A percentile compares a stretch with the other conserved stretches of the same genome.
These are phyloP conservation scores for Pichia nakasei DNA, from an alignment of 805 yeast genomes.

Conservation along the genomic window DNA sequence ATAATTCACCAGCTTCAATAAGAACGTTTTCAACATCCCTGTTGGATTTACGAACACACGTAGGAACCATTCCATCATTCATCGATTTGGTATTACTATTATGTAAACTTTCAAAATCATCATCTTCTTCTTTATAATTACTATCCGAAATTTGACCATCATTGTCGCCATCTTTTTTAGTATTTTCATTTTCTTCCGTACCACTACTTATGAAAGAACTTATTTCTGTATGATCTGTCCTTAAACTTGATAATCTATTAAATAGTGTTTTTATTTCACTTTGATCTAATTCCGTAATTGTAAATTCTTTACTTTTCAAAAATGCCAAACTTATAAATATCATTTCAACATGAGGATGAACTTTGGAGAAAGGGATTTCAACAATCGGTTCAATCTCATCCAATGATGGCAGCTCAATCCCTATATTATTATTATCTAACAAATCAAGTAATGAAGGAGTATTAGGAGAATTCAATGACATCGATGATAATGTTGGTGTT, in stretches of 20 bases:
- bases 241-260: slow-evolving; percentile 43
- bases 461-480: slow-evolving; percentile 10
- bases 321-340: slow-evolving; percentile 71
- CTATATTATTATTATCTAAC: not conserved
- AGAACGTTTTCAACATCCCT: slow-evolving; percentile 65
- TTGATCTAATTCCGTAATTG: slow-evolving; percentile 80
- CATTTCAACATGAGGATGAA: slow-evolving; percentile 71
- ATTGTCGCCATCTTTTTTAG: not conserved
- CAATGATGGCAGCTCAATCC: slow-evolving; percentile 1
- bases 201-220: slow-evolving; percentile 19
- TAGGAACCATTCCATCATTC: not conserved
- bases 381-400: slow-evolving; percentile 20
- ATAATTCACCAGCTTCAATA: slow-evolving; percentile 73
- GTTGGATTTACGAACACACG: slow-evolving; percentile 17
- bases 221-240: slow-evolving; percentile 19
- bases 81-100: not conserved
- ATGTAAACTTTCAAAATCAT: not conserved
- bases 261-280: slow-evolving; percentile 78
- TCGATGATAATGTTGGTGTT: slow-evolving; percentile 23
- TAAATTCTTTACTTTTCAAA: slow-evolving; percentile 68
- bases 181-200: slow-evolving; percentile 6
- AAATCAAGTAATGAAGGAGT: slow-evolving; percentile 5
- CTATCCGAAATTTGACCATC: not conserved
- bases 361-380: slow-evolving; percentile 43
- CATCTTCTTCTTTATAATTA: not conserved